A percentile compares a stretch with the other conserved stretches of the same genome.
These are phyloP conservation scores for Phyllosticta paracitricarpa DNA, from an alignment of 2,329 filamentous ascomycete genomes.

Conservation along the genomic window DNA sequence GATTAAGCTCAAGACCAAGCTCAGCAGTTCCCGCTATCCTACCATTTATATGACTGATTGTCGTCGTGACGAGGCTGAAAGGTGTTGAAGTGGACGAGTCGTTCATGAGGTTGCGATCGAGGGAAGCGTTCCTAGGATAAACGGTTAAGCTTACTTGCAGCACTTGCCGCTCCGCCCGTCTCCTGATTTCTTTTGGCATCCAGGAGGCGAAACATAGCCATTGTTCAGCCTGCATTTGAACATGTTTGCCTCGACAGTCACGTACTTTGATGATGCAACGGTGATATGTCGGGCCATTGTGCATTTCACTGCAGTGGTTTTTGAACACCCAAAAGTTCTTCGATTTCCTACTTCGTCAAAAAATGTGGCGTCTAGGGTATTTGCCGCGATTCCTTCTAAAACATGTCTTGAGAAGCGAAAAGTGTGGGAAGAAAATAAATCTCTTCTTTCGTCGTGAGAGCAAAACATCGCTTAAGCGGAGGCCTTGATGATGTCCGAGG, in stretches of 20 bases:
- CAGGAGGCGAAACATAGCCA: neutral
- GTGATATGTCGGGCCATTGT: neutral
- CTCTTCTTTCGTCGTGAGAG: neutral
- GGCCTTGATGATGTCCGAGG: slow-evolving; percentile 23
- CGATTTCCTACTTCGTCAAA: neutral
- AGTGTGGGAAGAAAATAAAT: neutral
- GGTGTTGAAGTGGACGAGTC: neutral
- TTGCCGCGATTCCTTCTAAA: neutral
- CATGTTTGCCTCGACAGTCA: neutral
- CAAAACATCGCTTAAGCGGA: neutral
- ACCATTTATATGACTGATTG: neutral
- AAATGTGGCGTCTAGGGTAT: neutral
- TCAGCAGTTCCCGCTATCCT: neutral
- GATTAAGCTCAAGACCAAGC: neutral
- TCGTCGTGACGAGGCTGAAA: neutral
- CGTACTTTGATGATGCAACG: too few species aligned
- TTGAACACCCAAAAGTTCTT: neutral
- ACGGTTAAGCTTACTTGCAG: neutral
- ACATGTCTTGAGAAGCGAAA: neutral
- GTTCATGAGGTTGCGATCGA: neutral
- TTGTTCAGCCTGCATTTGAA: neutral
- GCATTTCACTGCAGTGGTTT: neutral
- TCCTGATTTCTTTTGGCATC: neutral
- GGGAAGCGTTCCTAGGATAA: neutral
- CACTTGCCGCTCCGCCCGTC: neutral